Conservation (phyloP, 2,329 filamentous ascomycete species). For the Fusarium concolor region DNA sequence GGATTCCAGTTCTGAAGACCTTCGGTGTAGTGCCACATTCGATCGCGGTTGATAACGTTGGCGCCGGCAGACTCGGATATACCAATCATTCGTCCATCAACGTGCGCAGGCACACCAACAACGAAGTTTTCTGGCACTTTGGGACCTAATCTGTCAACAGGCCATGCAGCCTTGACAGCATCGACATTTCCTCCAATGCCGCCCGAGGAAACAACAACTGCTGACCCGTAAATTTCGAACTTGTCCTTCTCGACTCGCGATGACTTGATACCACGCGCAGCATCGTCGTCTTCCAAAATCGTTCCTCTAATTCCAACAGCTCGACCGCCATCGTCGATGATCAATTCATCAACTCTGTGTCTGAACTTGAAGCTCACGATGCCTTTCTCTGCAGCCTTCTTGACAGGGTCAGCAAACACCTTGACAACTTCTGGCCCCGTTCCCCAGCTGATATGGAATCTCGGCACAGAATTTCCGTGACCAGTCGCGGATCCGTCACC, state of each 20-base stretch:
- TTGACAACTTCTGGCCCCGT: conserved; percentile 70
- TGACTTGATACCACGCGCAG: conserved; percentile 63
- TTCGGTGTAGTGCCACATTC: conserved; percentile 76
- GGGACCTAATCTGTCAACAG: conserved; percentile 66
- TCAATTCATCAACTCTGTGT: conserved; percentile 67
- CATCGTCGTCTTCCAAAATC: conserved; percentile 63
- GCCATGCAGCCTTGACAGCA: conserved; percentile 68
- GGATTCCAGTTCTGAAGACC: conserved; percentile 71
- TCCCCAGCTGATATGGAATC: conserved; percentile 73
- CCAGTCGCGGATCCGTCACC: conserved; percentile 66
- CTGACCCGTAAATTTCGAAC: conserved; percentile 65
- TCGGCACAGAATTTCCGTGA: conserved; percentile 71
- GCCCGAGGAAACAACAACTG: conserved; percentile 67
- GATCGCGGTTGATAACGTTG: conserved; percentile 68
- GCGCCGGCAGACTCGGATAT: conserved; percentile 66
- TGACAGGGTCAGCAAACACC: conserved; percentile 67
- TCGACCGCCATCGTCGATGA: conserved; percentile 64
- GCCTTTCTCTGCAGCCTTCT: conserved; percentile 63
- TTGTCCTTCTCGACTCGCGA: conserved; percentile 59
- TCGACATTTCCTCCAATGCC: conserved; percentile 73
- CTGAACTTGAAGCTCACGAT: conserved; percentile 67
- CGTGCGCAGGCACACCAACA: conserved; percentile 70
- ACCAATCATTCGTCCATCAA: conserved; percentile 72
- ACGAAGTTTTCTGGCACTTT: conserved; percentile 68
- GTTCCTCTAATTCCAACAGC: conserved; percentile 65